Evolutionary conservation across 1,139 yeast genomes (phyloP).

Genomic region (Taphrina pruni): DNA sequence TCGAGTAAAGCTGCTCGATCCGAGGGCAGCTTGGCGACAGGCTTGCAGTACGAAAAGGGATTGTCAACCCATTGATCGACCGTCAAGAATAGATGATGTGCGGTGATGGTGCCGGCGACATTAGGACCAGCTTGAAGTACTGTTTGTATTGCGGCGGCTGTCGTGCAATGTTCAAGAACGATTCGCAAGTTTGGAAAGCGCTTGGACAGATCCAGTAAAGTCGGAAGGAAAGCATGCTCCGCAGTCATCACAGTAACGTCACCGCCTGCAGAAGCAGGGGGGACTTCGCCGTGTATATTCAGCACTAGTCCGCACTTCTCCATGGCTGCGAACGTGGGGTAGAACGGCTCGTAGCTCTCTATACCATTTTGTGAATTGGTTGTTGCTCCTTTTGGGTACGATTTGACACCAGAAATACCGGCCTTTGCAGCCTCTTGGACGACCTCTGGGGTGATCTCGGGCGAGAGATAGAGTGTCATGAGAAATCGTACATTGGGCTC

Average conservation of each 20-base stretch:
- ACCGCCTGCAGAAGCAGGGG: slow-evolving; percentile 59
- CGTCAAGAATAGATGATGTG: slow-evolving; percentile 87
- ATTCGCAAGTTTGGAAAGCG: slow-evolving; percentile 89
- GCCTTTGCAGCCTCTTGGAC: slow-evolving; percentile 76
- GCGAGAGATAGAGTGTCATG: slow-evolving; percentile 85
- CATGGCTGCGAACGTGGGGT: slow-evolving; percentile 88
- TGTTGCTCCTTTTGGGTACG: slow-evolving; percentile 98
- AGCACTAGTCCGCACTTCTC: slow-evolving; percentile 75
- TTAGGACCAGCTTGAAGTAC: slow-evolving; percentile 71
- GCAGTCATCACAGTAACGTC: slow-evolving; percentile 89
- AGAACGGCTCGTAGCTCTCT: slow-evolving; percentile 83
- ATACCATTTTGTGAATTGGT: slow-evolving; percentile 94
- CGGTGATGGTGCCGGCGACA: slow-evolving; percentile 93
- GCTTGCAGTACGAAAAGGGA: slow-evolving; percentile 93
- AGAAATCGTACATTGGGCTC: slow-evolving; percentile 85
- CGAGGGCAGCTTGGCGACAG: slow-evolving; percentile 90
- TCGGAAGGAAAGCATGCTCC: slow-evolving; percentile 92
- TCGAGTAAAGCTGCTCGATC: slow-evolving; percentile 78
- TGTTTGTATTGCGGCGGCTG: slow-evolving; percentile 81
- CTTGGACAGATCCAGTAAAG: slow-evolving; percentile 72
- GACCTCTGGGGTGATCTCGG: slow-evolving; percentile 81
- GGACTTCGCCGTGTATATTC: slow-evolving; percentile 94
- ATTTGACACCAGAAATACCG: slow-evolving; percentile 77
- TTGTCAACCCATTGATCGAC: slow-evolving; percentile 97
- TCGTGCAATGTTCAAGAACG: slow-evolving; percentile 92